Evolutionary conservation across 768 basidiomycete species (phyloP).

Genomic region (Boletus reticuloceps): DNA sequence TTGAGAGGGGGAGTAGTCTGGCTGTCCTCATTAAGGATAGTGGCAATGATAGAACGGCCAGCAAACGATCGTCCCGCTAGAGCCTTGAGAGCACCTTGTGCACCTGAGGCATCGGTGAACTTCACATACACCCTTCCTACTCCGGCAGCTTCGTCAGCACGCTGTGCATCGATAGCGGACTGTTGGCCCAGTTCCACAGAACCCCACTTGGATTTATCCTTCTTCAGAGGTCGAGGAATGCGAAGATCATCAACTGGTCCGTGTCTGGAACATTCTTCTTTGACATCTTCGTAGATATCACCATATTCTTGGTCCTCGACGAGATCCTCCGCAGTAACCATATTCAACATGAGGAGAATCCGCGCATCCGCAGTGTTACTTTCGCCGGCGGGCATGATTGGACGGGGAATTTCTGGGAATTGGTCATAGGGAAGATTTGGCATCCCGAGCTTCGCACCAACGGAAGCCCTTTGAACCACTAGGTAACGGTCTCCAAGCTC

Average conservation of each 20-base stretch:
- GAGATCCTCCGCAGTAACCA: slow-evolving; percentile 95
- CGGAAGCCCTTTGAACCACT: slow-evolving; percentile 94
- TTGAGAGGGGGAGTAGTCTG: slow-evolving; percentile 81
- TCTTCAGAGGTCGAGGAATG: slow-evolving; percentile 86
- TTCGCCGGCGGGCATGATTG: slow-evolving; percentile 85
- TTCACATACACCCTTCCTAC: slow-evolving; percentile 97
- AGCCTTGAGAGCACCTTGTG: slow-evolving; percentile 72
- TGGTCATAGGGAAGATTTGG: slow-evolving; percentile 72
- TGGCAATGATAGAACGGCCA: slow-evolving; percentile 84
- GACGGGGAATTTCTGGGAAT: slow-evolving; percentile 81
- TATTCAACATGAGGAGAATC: slow-evolving; percentile 96
- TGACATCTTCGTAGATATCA: slow-evolving; percentile 93
- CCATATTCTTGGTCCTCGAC: slow-evolving; percentile 88
- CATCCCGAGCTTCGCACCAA: slow-evolving; percentile 79
- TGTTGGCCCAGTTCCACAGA: slow-evolving; percentile 59
- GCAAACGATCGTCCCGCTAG: slow-evolving; percentile 90
- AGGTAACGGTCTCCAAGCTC: slow-evolving; percentile 93
- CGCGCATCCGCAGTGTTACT: slow-evolving; percentile 58
- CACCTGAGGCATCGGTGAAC: slow-evolving; percentile 61
- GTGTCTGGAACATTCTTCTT: slow-evolving; percentile 81
- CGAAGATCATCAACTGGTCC: slow-evolving; percentile 82
- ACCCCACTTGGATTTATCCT: slow-evolving; percentile 77
- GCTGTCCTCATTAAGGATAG: slow-evolving; percentile 78
- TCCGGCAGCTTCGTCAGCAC: slow-evolving; percentile 84
- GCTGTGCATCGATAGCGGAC: slow-evolving; percentile 62